These are phyloP conservation scores for Lasiodiplodia gonubiensis DNA, from an alignment of 2,329 filamentous ascomycete genomes.

Conservation along the genomic window DNA sequence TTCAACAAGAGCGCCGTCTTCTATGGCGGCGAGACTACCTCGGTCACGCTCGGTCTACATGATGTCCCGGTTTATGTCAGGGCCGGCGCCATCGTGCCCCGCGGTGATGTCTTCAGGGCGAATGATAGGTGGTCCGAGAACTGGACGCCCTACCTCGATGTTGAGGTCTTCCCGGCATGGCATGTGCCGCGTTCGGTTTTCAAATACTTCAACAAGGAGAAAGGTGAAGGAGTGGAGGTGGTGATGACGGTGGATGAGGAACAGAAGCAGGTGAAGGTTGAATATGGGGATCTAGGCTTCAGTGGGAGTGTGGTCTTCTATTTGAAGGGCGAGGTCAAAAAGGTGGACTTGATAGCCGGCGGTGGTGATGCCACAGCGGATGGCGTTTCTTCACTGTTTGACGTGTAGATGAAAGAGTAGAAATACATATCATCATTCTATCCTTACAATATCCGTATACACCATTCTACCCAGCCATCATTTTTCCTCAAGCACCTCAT, in stretches of 20 bases:
- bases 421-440: too few relatives aligned
- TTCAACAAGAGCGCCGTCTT: constrained; percentile 38
- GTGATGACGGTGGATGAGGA: constrained; percentile 30
- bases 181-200: constrained; percentile 36
- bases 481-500: not conserved
- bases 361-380: constrained; percentile 3
- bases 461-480: not conserved
- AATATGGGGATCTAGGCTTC: constrained; percentile 33
- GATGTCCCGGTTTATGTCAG: constrained; percentile 42
- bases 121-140: constrained; percentile 44
- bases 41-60: constrained; percentile 33
- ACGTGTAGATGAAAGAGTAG: not conserved
- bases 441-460: not conserved
- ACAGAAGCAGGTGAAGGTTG: constrained; percentile 30
- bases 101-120: constrained; percentile 43
- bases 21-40: constrained; percentile 34
- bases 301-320: constrained; percentile 31
- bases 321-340: constrained; percentile 28
- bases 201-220: constrained; percentile 37
- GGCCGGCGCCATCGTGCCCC: constrained; percentile 43
- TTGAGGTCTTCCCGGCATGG: constrained; percentile 43
- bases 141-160: constrained; percentile 38
- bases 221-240: constrained; percentile 30
- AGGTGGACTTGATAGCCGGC: constrained; percentile 4
- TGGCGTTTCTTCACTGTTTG: constrained; percentile 10